These are phyloP conservation scores for Cladosporium sp. DNA, from an alignment of 2,329 filamentous ascomycete genomes.

Conservation along the genomic window DNA sequence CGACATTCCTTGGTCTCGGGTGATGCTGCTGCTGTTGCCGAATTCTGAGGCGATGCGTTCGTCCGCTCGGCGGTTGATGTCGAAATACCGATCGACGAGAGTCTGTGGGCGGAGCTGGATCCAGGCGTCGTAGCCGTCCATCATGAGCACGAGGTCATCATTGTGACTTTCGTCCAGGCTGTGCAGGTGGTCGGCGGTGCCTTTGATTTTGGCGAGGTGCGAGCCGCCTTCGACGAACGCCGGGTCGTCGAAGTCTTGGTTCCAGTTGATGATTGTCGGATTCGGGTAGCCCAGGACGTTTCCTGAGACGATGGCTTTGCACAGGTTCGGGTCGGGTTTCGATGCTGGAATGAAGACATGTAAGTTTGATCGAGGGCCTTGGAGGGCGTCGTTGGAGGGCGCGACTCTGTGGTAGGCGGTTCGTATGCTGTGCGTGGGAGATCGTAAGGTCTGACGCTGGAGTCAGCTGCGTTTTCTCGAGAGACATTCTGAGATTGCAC, in stretches of 20 bases:
- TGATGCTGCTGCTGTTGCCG: neutral
- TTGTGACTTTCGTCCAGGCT: conserved; percentile 16
- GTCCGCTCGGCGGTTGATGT: conserved; percentile 41
- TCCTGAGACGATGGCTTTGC: conserved; percentile 24
- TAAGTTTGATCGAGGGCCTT: neutral
- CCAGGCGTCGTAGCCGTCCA: conserved; percentile 46
- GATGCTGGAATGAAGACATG: conserved; percentile 7
- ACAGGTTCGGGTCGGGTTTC: conserved; percentile 16
- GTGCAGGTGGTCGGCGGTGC: conserved; percentile 17
- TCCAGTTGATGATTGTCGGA: conserved; percentile 24
- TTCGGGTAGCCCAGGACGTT: conserved; percentile 24
- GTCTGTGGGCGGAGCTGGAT: conserved; percentile 63
- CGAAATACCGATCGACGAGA: conserved; percentile 58
- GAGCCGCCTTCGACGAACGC: conserved; percentile 18
- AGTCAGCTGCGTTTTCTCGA: neutral
- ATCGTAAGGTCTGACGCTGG: neutral
- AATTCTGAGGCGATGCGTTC: conserved; percentile 39
- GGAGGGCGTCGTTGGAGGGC: neutral
- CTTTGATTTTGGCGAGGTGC: conserved; percentile 22
- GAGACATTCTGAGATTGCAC: neutral
- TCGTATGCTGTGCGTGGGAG: neutral
- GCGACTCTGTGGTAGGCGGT: neutral
- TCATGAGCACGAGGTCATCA: conserved; percentile 23
- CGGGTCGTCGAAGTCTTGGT: conserved; percentile 14
- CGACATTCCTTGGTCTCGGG: conserved; percentile 34